Base-by-base conservation (phyloP, 2,329 filamentous ascomycete species). In the Cladosporium sp. region DNA sequence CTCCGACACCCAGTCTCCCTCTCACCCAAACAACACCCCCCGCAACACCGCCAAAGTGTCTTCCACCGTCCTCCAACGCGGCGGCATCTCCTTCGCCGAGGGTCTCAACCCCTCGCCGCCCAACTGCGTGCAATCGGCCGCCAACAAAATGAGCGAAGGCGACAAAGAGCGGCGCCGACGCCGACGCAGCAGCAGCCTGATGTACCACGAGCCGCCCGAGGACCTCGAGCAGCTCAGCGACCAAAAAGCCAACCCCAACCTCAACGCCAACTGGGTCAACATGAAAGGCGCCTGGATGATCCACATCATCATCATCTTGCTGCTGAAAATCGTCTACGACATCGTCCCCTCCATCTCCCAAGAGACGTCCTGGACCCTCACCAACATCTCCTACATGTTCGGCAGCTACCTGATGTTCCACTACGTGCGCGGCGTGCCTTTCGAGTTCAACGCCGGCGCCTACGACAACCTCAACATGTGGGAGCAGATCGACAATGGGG, bases 381-480 rank as follows among this genome's bases (percentile, higher is more conserved):
- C 91, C 71, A 99, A 99, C 73, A 95, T 97, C 71, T 90, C 90
- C 45, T 99, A 99, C 80, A 97, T 97, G 91, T 88, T 93, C 65
- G 91, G 90, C 64, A 96, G 92, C 37, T 99, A 97, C 72, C 83
- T 99, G 71, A 99, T 99, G 93, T 99, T 99, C 74, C 93, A 99
- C 74, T 96, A 89, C 79, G 93, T 99, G 61, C 89, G 92, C 67
- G 93, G 93, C 61, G 89, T 97, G 41, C 93, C 93, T 5, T 99
- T 99, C 68, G 93, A 99, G 71, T 99, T 99, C 80, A 99, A 99
- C 68, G 86, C 89, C 51, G 93, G 93, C 53, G 93, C 93, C 61
- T 99, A 97, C 72, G 93, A 99, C 78, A 97, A 99, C 71, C 80
- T 99, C 66, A 99, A 97, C 76, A 97, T 99, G 93, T 99, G 93